Percentiles rank a stretch among this genome's conserved stretches.
Conservation (phyloP, 371 early-diverging fungal species). For the Neoconidiobolus thromboides region DNA sequence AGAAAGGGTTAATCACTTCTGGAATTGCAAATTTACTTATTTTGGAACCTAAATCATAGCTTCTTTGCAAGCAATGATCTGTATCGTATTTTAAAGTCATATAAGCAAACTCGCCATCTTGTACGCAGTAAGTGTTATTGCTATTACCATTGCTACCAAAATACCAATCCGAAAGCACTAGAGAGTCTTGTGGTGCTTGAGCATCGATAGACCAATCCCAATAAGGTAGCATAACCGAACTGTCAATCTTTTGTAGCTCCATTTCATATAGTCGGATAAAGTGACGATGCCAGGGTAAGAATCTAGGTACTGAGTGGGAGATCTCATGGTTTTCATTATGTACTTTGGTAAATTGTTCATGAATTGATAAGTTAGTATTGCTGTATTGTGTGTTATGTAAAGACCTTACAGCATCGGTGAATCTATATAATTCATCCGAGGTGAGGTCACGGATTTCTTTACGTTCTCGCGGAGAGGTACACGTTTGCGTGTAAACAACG, state of each 20-base stretch:
- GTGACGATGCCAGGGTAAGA: constrained; percentile 23
- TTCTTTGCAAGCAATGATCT: too few species aligned
- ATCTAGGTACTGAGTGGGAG: constrained; percentile 5
- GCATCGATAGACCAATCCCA: constrained; percentile 28
- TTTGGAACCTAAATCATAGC: too few species aligned
- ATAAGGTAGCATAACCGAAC: constrained; percentile 22
- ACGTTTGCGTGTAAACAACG: background rate
- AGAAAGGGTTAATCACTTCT: too few species aligned
- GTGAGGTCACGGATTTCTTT: constrained; percentile 7
- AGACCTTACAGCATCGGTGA: background rate
- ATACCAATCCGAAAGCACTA: constrained; percentile 4
- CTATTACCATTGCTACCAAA: constrained; percentile 12
- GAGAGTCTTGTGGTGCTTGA: constrained; percentile 4
- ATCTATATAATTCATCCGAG: background rate
- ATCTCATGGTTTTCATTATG: background rate
- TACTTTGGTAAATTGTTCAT: background rate
- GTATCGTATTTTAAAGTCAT: too few species aligned
- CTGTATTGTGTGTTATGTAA: background rate
- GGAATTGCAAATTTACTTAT: too few species aligned
- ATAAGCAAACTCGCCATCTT: constrained; percentile 5
- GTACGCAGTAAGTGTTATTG: background rate
- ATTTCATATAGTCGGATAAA: constrained; percentile 16
- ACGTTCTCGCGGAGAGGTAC: background rate
- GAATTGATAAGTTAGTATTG: background rate
- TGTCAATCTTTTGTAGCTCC: constrained; percentile 14